These are phyloP conservation scores for Pythium oligandrum DNA, from an alignment of 352 stramenopile species.

Conservation along the genomic window DNA sequence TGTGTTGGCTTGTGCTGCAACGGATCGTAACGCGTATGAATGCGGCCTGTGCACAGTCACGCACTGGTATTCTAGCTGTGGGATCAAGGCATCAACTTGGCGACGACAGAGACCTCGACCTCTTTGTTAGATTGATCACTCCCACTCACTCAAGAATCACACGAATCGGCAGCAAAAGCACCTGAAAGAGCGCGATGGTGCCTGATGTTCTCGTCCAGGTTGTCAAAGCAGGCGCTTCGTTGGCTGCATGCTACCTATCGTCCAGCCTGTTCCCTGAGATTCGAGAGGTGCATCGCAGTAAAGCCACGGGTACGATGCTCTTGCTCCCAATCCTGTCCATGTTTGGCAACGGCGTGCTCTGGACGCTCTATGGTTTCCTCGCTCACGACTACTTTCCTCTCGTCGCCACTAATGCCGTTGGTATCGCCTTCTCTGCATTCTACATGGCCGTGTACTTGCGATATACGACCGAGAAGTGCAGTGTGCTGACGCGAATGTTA, in stretches of 20 bases:
- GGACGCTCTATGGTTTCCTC: constrained; percentile 48
- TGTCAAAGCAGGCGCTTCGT: constrained; percentile 33
- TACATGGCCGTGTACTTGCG: constrained; percentile 49
- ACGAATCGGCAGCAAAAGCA: no score
- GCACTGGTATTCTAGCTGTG: no score
- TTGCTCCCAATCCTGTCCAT: background rate
- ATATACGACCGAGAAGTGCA: constrained; percentile 5
- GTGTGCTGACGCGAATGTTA: constrained; percentile 21
- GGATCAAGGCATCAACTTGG: no score
- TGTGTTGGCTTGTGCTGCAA: no score
- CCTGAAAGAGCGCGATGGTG: no score
- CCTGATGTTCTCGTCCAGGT: constrained; percentile 26
- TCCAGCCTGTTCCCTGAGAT: constrained; percentile 37
- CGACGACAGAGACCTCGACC: no score
- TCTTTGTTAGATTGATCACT: no score
- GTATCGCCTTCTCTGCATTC: constrained; percentile 30
- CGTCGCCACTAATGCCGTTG: constrained; percentile 43
- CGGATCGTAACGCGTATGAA: no score
- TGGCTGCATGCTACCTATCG: constrained; percentile 42
- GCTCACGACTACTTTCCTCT: constrained; percentile 48
- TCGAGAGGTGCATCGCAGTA: constrained; percentile 25
- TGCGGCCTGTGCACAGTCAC: no score
- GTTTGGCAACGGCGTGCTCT: constrained; percentile 40
- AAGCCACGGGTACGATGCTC: constrained; percentile 9
- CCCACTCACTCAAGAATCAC: no score